Conservation (phyloP, 495 filamentous ascomycete genomes). For the Parathielavia appendiculata region DNA sequence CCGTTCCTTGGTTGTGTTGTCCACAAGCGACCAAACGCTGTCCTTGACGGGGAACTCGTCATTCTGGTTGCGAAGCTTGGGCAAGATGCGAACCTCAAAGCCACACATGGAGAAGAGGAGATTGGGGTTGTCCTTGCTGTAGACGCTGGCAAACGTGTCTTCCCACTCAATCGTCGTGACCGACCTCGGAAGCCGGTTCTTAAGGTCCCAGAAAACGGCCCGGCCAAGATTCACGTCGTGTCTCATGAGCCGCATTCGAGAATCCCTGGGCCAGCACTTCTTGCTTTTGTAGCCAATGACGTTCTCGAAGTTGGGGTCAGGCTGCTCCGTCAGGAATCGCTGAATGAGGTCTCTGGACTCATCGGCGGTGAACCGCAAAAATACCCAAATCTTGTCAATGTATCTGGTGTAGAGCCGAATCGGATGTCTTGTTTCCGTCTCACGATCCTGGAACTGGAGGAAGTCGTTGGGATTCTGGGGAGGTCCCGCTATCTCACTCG, state of each 20-base stretch:
- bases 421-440: constrained; percentile 86
- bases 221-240: constrained; percentile 98
- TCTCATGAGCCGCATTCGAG: constrained; percentile 95
- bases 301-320: constrained; percentile 99
- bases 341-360: constrained; percentile 96
- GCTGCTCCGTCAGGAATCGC: constrained; percentile 95
- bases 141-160: constrained; percentile 98
- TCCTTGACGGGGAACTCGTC: constrained; percentile 98
- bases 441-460: constrained; percentile 89
- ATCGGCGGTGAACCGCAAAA: constrained; percentile 87
- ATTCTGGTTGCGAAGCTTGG: constrained; percentile 90
- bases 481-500: constrained; percentile 95
- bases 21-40: constrained; percentile 94
- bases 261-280: constrained; percentile 99
- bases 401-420: constrained; percentile 96
- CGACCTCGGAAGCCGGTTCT: constrained; percentile 90
- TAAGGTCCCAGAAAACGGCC: constrained; percentile 98
- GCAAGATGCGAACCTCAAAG: constrained; percentile 95
- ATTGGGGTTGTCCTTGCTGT: constrained; percentile 97
- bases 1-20: constrained; percentile 92
- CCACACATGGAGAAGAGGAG: constrained; percentile 96
- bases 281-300: constrained; percentile 99
- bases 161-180: constrained; percentile 99
- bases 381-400: constrained; percentile 98
- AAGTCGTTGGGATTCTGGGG: constrained; percentile 97